These are phyloP conservation scores for Lithospermum erythrorhizon DNA, from an alignment of 257 asterid species.

Conservation along the genomic window DNA sequence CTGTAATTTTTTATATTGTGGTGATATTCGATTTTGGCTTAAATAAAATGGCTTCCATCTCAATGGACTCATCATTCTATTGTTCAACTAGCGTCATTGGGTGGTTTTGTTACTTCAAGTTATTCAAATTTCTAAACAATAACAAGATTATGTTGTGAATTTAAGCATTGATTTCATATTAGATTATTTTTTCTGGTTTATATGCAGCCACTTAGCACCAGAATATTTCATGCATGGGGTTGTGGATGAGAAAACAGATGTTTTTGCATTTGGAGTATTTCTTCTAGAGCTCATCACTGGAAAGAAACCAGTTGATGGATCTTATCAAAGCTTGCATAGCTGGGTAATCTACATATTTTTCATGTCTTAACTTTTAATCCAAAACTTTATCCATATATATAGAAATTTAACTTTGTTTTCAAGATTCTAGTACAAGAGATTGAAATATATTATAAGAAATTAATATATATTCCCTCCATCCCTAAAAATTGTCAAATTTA, in stretches of 20 bases:
- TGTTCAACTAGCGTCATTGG: no score
- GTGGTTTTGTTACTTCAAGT: no score
- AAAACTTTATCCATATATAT: not conserved
- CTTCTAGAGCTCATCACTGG: conserved; percentile 81
- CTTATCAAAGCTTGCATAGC: conserved; percentile 83
- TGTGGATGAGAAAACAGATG: conserved; percentile 95
- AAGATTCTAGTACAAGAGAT: no score
- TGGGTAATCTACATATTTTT: conserved; percentile 45
- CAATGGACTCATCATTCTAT: conserved; percentile 94
- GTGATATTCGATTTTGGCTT: conserved; percentile 95
- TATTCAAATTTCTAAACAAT: no score
- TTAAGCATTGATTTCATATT: not conserved
- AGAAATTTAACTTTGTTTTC: no score
- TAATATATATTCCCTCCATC: no score
- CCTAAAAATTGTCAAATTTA: no score
- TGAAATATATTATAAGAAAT: no score
- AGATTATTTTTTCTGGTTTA: not conserved
- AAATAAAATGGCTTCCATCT: conserved; percentile 98
- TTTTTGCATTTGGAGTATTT: conserved; percentile 87
- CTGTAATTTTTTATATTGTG: no score
- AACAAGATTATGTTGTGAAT: not conserved
- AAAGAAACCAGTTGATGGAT: conserved; percentile 78
- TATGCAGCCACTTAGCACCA: conserved; percentile 77
- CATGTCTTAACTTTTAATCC: not conserved
- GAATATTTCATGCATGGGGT: conserved; percentile 97